Evolutionary conservation across 2,329 filamentous ascomycete genomes (phyloP), one percentile per base, ranked within the genome.

Genomic region (Passalora sequoiae): DNA sequence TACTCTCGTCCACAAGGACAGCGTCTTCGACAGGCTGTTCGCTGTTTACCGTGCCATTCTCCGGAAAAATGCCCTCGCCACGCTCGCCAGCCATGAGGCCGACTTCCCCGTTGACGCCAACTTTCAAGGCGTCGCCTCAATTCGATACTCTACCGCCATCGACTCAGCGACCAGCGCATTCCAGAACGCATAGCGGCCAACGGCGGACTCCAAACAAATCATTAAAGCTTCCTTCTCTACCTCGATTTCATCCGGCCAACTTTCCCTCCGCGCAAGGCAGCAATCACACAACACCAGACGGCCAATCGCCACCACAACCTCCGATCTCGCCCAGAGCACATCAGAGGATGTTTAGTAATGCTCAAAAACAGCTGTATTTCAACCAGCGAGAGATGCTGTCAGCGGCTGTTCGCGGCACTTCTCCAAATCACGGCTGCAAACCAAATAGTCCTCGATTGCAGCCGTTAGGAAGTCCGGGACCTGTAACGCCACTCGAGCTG

Each of bases 241-340:
- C 72, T 32, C 67, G 70, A 45, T 75, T 73, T 62, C 73, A 76
- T 47, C 73, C 73, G 5, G 71, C 72, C 49, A 74, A 75, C 59
- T 75, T 69, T 54, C 66, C 69, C 7, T 61, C 59, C 3, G 44
- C 51, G 13, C 55, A 62, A 38, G 62, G 56, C 38, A 68, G 66
- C 25, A 53, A 63, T 35, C 58, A 60, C 33, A 64, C 64, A 10
- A 71, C 66, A 39, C 61, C 48, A 7, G 59, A 59, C 27, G 52
- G 65, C 65, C 43, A 51, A 16, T 44, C 46, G 17, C 67, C 66
- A 32, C 68, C 68, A 6, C 66, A 69, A 29, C 60, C 66, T 6
- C 69, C 70, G 3, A 51, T 67, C 6, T 72, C 69, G 10, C 71
- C 71, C 4, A 62, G 68, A 29, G 51, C 65, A 25, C 55, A 64